Evolutionary conservation across 2,329 filamentous ascomycete species (phyloP).

Genomic region (Aspergillus latus): DNA sequence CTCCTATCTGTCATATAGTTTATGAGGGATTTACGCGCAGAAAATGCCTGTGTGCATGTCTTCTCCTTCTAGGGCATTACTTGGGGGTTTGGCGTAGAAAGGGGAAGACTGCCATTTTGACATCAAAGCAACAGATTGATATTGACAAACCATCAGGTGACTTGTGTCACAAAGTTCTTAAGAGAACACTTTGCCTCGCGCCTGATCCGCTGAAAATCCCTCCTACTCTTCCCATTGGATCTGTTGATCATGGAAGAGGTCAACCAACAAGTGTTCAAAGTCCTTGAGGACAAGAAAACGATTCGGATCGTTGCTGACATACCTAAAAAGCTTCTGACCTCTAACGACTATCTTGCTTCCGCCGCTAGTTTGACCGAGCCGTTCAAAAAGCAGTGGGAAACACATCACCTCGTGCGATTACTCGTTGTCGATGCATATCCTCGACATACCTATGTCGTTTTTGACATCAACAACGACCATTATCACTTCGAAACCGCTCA

Average conservation of each 20-base stretch:
- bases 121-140: too few species aligned
- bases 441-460: slow-evolving; percentile 11
- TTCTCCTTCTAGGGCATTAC: too few species aligned
- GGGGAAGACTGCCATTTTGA: too few species aligned
- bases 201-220: too few species aligned
- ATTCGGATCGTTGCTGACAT: background rate
- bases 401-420: background rate
- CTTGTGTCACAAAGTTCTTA: too few species aligned
- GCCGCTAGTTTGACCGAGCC: background rate
- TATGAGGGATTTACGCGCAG: too few species aligned
- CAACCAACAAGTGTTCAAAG: background rate
- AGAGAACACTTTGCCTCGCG: too few species aligned
- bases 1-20: too few species aligned
- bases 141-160: too few species aligned
- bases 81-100: too few species aligned
- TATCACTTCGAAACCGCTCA: slow-evolving; percentile 12
- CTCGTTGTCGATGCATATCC: slow-evolving; percentile 11
- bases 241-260: background rate
- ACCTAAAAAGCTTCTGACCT: background rate
- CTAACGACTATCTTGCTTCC: background rate
- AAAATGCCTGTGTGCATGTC: too few species aligned
- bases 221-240: background rate
- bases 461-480: slow-evolving; percentile 11
- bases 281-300: background rate
- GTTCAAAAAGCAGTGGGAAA: slow-evolving; percentile 6